phyloP scores from a whole-genome alignment of 768 basidiomycete species.

The Tylopilus sp. region DNA sequence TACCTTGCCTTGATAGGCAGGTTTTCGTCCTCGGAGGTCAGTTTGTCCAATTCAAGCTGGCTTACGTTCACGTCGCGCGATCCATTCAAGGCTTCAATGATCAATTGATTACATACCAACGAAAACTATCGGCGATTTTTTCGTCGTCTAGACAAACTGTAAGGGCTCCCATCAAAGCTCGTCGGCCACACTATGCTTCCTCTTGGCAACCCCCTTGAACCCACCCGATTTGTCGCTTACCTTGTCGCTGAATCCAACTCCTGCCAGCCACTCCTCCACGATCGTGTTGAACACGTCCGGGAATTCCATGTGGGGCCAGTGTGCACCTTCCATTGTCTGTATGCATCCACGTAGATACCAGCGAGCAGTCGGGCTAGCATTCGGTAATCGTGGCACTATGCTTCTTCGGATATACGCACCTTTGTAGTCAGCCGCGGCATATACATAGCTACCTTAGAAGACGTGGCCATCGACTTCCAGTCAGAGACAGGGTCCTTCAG shows the following conservation, averaged over 20 bases:
- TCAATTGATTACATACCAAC: no score
- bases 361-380: no score
- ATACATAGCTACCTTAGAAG: constrained; percentile 27
- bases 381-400: constrained; percentile 7
- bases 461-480: constrained; percentile 34
- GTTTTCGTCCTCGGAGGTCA: no score
- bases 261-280: constrained; percentile 50
- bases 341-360: constrained; percentile 23
- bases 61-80: no score
- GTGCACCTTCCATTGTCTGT: constrained; percentile 51
- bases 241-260: neutral
- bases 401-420: constrained; percentile 31
- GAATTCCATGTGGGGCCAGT: constrained; percentile 68
- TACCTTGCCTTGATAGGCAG: no score
- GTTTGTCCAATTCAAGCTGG: no score
- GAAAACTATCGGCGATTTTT: no score
- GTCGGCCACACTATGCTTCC: neutral
- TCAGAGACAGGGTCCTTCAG: constrained; percentile 43
- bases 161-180: constrained; percentile 15
- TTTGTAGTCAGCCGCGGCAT: constrained; percentile 34
- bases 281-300: constrained; percentile 49
- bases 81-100: no score
- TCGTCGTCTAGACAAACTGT: no score
- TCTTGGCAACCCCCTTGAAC: neutral
- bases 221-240: neutral